Conservation (phyloP, 169 alveolate species). For the Plasmodium billcollinsi region DNA sequence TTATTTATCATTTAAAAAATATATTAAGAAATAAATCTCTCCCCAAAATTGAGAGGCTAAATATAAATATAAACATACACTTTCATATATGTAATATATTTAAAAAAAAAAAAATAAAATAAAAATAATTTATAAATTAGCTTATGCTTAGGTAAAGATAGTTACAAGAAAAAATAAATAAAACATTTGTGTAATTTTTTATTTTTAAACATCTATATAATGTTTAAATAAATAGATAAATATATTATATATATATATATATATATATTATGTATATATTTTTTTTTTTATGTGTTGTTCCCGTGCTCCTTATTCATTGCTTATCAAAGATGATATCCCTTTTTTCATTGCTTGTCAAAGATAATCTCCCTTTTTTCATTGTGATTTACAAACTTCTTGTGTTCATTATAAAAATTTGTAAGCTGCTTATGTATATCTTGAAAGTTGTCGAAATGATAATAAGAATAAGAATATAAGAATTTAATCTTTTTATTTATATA, state of each 20-base stretch:
- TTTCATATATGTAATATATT: too few relatives aligned
- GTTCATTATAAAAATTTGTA: constrained; percentile 41
- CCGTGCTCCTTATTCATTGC: not conserved
- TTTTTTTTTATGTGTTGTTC: not conserved
- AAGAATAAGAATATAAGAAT: constrained; percentile 54
- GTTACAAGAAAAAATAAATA: too few relatives aligned
- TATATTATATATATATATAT: not conserved
- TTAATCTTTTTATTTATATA: constrained; percentile 52
- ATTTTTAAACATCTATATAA: too few relatives aligned
- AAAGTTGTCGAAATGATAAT: constrained; percentile 61
- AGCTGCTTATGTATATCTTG: constrained; percentile 16
- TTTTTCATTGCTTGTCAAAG: not conserved
- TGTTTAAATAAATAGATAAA: too few relatives aligned
- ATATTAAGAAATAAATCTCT: too few relatives aligned
- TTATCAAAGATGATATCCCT: constrained; percentile 9
- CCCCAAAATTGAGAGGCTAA: too few relatives aligned
- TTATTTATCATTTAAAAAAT: too few relatives aligned
- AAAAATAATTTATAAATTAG: too few relatives aligned
- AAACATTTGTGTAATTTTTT: too few relatives aligned
- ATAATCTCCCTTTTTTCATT: constrained; percentile 58
- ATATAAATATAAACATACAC: too few relatives aligned
- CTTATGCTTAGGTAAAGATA: too few relatives aligned
- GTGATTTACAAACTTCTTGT: constrained; percentile 2
- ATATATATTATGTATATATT: not conserved
- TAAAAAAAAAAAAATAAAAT: too few relatives aligned